Conservation (phyloP, 2,329 filamentous ascomycete species). For the Alternaria novae-zelandiae region DNA sequence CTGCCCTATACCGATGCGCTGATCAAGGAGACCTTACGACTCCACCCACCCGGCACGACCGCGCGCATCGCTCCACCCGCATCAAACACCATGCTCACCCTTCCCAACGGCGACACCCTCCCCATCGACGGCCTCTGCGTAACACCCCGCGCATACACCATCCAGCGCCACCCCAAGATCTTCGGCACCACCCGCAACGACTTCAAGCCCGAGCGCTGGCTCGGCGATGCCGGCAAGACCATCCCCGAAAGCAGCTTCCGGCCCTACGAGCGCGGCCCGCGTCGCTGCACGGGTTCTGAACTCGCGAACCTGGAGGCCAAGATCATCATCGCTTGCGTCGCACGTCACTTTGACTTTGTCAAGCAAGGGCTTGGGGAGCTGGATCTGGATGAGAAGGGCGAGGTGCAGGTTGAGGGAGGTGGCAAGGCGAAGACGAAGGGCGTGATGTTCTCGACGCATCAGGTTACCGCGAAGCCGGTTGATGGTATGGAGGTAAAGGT, state of each 20-base stretch:
- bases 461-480: constrained; percentile 21
- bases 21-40: constrained; percentile 53
- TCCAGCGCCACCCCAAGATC: constrained; percentile 21
- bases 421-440: constrained; percentile 14
- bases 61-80: constrained; percentile 17
- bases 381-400: constrained; percentile 8
- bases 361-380: constrained; percentile 32
- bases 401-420: constrained; percentile 4
- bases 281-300: constrained; percentile 64
- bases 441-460: constrained; percentile 8
- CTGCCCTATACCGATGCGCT: constrained; percentile 53
- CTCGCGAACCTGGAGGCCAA: constrained; percentile 59
- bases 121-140: constrained; percentile 18
- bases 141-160: constrained; percentile 19
- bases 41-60: constrained; percentile 46
- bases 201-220: constrained; percentile 30
- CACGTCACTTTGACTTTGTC: constrained; percentile 56
- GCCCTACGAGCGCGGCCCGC: constrained; percentile 59
- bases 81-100: constrained; percentile 15
- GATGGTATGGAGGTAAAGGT: constrained; percentile 21
- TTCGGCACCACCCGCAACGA: constrained; percentile 25
- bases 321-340: constrained; percentile 57
- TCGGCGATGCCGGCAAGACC: constrained; percentile 14
- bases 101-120: constrained; percentile 15
- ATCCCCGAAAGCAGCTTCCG: constrained; percentile 56